Percentiles rank a stretch among this genome's conserved stretches.
Conservation (phyloP, 1,284 basidiomycete genomes). For the Meripilus lineatus region DNA sequence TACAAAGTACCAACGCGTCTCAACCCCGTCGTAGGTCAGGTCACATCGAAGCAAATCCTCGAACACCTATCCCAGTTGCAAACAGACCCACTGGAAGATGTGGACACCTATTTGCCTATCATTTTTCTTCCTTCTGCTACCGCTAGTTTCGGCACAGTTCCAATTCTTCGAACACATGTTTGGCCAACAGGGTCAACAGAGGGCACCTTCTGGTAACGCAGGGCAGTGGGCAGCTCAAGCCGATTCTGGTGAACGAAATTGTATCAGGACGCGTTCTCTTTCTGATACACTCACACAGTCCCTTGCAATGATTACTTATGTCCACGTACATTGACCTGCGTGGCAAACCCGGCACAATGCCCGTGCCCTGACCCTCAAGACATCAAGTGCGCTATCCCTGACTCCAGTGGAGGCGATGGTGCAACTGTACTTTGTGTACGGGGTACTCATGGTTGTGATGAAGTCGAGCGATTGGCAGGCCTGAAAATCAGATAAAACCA, state of each 20-base stretch:
- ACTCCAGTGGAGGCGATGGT: conserved; percentile 27
- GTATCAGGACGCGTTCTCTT: not conserved
- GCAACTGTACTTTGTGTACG: conserved; percentile 37
- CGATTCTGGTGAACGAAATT: conserved; percentile 30
- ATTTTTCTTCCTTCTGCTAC: conserved; percentile 16
- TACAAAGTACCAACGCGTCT: too few relatives aligned
- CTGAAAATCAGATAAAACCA: not conserved
- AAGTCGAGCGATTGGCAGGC: conserved; percentile 28
- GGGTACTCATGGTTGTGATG: conserved; percentile 31
- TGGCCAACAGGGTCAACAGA: conserved; percentile 40
- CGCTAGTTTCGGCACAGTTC: conserved; percentile 46
- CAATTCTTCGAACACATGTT: conserved; percentile 65
- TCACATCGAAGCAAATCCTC: too few relatives aligned
- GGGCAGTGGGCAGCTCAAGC: conserved; percentile 55
- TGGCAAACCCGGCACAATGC: conserved; percentile 33
- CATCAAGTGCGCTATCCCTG: conserved; percentile 37
- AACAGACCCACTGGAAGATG: not conserved
- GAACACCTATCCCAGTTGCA: too few relatives aligned
- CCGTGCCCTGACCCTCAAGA: conserved; percentile 40
- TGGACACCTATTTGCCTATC: conserved; percentile 1
- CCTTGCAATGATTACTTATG: conserved; percentile 35
- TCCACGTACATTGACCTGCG: conserved; percentile 36
- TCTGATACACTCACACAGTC: conserved; percentile 20
- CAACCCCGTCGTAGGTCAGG: too few relatives aligned
- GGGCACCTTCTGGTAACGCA: conserved; percentile 18